A percentile compares a stretch with the other conserved stretches of the same genome.
Conservation (phyloP, 805 yeast species). For the Yarrowia sp. region DNA sequence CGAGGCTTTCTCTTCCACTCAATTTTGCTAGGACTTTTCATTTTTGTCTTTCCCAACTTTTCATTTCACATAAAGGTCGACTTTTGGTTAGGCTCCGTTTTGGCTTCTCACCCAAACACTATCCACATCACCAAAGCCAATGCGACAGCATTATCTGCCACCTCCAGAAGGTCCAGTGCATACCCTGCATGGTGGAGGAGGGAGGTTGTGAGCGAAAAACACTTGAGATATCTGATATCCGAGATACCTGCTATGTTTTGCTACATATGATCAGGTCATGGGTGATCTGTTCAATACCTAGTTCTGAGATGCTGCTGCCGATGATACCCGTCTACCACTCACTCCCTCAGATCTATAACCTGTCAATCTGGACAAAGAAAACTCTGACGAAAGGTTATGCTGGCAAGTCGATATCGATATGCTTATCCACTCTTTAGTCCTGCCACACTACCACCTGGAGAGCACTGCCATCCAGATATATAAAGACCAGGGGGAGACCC, state of each 20-base stretch:
- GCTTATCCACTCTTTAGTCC: conserved; percentile 24
- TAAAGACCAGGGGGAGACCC: background rate
- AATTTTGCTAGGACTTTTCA: too few relatives aligned
- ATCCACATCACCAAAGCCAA: too few relatives aligned
- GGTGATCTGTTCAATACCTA: too few relatives aligned
- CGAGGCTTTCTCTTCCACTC: background rate
- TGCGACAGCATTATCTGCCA: background rate
- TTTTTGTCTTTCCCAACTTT: background rate
- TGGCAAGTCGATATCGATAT: conserved; percentile 16
- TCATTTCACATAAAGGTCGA: background rate
- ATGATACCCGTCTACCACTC: background rate
- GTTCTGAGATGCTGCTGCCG: too few relatives aligned
- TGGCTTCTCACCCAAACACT: background rate
- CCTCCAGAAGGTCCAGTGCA: conserved; percentile 1
- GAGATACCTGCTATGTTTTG: too few relatives aligned
- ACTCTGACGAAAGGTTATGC: background rate
- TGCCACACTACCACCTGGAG: conserved; percentile 7
- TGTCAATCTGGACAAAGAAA: background rate
- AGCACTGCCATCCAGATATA: conserved; percentile 11
- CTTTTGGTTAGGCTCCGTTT: background rate
- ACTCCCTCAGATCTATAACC: background rate
- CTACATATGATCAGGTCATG: too few relatives aligned
- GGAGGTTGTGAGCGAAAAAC: background rate
- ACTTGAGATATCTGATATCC: too few relatives aligned
- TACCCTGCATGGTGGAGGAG: conserved; percentile 14